Evolutionary conservation across 1,139 yeast species (phyloP).

Genomic region (Diutina scorzettiae): DNA sequence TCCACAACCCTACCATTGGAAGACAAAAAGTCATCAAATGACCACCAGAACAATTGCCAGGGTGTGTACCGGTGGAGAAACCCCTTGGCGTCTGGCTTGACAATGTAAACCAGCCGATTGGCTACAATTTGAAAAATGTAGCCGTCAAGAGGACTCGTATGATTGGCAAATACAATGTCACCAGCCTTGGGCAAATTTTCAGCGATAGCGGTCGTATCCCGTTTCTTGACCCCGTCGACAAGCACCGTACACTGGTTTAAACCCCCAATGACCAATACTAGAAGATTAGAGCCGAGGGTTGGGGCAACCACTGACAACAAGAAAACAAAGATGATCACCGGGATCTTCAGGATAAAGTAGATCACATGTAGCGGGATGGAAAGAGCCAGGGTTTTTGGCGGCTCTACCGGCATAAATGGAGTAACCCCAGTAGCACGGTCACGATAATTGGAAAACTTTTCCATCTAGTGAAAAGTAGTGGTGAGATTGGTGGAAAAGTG

Average conservation of each 20-base stretch:
- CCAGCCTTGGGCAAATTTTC: slow-evolving; percentile 2
- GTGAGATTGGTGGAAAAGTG: too few relatives aligned
- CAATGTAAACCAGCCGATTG: neutral
- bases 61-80: neutral
- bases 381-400: slow-evolving; percentile 8
- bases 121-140: slow-evolving; percentile 2
- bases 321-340: neutral
- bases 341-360: slow-evolving; percentile 4
- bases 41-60: neutral
- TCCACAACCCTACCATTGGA: neutral
- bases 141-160: neutral
- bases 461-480: slow-evolving; percentile 39
- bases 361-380: neutral
- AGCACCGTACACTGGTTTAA: neutral
- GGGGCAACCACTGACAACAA: slow-evolving; percentile 1
- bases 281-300: neutral
- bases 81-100: neutral
- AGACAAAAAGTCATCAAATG: neutral
- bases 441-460: slow-evolving; percentile 62
- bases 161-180: slow-evolving; percentile 5
- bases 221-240: slow-evolving; percentile 3
- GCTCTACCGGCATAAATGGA: slow-evolving; percentile 49
- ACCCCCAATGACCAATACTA: neutral
- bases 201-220: neutral
- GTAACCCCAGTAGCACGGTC: slow-evolving; percentile 78